These are phyloP conservation scores for Nepenthes mirabilis DNA, from an alignment of 148 eudicot genomes.

Conservation along the genomic window DNA sequence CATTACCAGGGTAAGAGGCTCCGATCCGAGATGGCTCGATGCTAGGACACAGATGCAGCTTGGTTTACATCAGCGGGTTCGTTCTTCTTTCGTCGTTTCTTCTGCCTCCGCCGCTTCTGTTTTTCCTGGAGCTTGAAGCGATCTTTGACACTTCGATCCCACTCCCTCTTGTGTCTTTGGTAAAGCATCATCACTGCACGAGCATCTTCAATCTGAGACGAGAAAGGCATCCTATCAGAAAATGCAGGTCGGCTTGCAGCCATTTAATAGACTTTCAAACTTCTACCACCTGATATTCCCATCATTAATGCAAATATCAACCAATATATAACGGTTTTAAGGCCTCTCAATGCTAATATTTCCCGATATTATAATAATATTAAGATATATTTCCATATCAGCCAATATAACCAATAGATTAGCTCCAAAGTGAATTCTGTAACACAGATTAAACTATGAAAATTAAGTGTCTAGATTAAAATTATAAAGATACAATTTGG, in stretches of 20 bases:
- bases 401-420: not conserved
- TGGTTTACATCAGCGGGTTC: not conserved
- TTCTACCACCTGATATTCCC: not conserved
- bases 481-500: no score
- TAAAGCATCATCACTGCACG: constrained; percentile 94
- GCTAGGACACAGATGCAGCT: constrained; percentile 2
- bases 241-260: not conserved
- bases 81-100: constrained; percentile 23
- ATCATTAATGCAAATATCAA: no score
- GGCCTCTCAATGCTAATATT: no score
- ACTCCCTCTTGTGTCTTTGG: constrained; percentile 53
- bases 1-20: no score
- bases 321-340: no score
- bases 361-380: no score
- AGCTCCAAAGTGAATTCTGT: no score
- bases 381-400: no score
- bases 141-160: constrained; percentile 75
- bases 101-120: constrained; percentile 64
- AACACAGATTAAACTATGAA: no score
- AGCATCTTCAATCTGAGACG: constrained; percentile 76
- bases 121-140: constrained; percentile 37
- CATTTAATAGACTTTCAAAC: not conserved
- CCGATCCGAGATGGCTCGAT: no score
- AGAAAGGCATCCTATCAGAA: not conserved
- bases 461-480: no score